Evolutionary conservation across 176 grass and related monocot genomes (phyloP).

Genomic region (Phoenix roebelenii): DNA sequence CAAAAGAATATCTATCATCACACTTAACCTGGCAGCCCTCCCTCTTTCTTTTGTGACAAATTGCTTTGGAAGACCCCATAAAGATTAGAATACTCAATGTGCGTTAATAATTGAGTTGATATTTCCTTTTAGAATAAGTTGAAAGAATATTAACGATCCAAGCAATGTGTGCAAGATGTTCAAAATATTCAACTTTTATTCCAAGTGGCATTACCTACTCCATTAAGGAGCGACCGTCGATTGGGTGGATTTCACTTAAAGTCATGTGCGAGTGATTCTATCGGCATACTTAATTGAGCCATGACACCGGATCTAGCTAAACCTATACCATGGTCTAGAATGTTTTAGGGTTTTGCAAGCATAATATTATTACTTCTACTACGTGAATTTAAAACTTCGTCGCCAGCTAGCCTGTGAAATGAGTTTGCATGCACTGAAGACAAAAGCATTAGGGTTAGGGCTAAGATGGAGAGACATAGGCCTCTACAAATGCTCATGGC

Average conservation of each 20-base stretch:
- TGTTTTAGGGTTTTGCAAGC: background rate
- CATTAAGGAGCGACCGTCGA: background rate
- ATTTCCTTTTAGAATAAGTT: background rate
- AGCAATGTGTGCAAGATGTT: background rate
- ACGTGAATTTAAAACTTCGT: background rate
- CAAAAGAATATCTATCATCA: background rate
- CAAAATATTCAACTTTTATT: background rate
- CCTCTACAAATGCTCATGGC: background rate
- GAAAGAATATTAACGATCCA: background rate
- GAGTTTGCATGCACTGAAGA: background rate
- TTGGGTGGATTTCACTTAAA: slow-evolving; percentile 1
- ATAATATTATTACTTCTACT: background rate
- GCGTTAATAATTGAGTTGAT: slow-evolving; percentile 1
- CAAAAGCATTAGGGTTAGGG: background rate
- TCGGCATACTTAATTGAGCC: background rate
- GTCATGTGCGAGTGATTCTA: background rate
- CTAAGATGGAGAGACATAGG: background rate
- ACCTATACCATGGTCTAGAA: background rate
- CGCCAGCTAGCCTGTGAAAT: background rate
- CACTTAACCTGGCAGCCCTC: background rate
- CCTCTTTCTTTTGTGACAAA: background rate
- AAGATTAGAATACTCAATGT: background rate
- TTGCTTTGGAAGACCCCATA: background rate
- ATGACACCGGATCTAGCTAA: background rate
- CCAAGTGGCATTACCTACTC: slow-evolving; percentile 2